Evolutionary conservation across 495 filamentous ascomycete species (phyloP), one percentile per base, ranked within the genome.

Genomic region (Penicillium lividum): DNA sequence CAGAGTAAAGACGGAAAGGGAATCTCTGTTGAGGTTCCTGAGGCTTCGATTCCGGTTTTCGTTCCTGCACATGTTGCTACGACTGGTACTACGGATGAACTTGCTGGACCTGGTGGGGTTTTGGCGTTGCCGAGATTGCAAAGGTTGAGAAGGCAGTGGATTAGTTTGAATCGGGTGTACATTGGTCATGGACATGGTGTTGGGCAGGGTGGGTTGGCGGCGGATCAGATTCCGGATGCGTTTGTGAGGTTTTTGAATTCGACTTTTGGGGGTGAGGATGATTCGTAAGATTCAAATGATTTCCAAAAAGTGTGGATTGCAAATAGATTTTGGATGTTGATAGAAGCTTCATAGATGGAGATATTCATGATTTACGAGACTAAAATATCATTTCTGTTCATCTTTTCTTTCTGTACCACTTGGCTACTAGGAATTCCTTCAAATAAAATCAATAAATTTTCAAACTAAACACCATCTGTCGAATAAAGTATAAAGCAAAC

Each of bases 91-190:
- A 80, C 77, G 22, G 75, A 80, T 58, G 77, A 78, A 40, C 61
- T 80, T 0, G 73, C 73, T 5, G 75, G 68, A 25, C 72, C 75
- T 0, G 78, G 79, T 1, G 82, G 80, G 8, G 78, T 83, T 44
- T 67, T 91, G 7, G 82, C 85, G 0, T 63, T 96, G 47, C 89
- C 93, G 33, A 85, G 89, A 61, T 68, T 98, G 68, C 94, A 97
- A 74, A 74, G 94, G 53, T 65, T 96, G 59, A 80, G 92, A 50
- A 84, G 94, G 60, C 90, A 93, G 66, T 98, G 92, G 78, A 92
- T 96, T 56, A 80, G 80, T 40, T 67, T 97, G 66, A 93, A 97
- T 61, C 70, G 89, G 30, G 61, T 61, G 7, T 77, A 76, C 62
- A 63, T 75, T 30, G 70, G 68, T 22, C 54, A 67, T 57, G 61